Evolutionary conservation across 2,329 filamentous ascomycete genomes (phyloP), one percentile per base, ranked within the genome.

Genomic region (Hymenoscyphus infarciens): DNA sequence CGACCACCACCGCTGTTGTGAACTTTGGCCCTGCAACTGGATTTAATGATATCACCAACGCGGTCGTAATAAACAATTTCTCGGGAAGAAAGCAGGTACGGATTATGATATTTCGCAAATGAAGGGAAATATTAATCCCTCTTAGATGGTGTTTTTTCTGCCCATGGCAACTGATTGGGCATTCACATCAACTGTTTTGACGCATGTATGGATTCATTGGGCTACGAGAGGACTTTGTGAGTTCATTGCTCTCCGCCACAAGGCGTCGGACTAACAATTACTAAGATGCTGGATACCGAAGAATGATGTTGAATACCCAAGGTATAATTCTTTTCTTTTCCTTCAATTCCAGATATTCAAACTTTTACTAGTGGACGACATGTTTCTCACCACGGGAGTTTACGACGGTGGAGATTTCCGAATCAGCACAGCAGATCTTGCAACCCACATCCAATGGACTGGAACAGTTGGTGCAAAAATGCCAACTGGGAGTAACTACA

Each of bases 61-160:
- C 83, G 52, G 84, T 79, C 22, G 82, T 87, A 56, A 84, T 87
- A 71, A 86, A 86, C 70, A 79, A 81, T 64, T 82, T 85, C 66
- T 76, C 77, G 57, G 79, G 79, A 15, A 80, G 85, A 62, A 77
- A 87, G 74, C 83, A 87, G n/a, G 57, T 60, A 2, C 85, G 72
- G 61, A 56, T 6, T n/a, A 25, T 3, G 8, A 56, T 5, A 2
- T 19, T 5, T 25, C 2, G n/a, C n/a, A 6, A 10, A 33, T 25
- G 16, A 13, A n/a, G 15, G 5, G 25, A 11, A 35, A 11, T 38
- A 57, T n/a, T 29, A 56, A 61, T 22, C 63, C n/a, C 19, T 6
- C n/a, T 16, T 25, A 67, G 64, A 84, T 87, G 82, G 83, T 80
- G 6, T 86, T 82, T 75, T 86, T 86, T 74, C 79, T 82, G 62